Conservation (phyloP, 2,329 filamentous ascomycete genomes). For the Epicoccum sorghinum region DNA sequence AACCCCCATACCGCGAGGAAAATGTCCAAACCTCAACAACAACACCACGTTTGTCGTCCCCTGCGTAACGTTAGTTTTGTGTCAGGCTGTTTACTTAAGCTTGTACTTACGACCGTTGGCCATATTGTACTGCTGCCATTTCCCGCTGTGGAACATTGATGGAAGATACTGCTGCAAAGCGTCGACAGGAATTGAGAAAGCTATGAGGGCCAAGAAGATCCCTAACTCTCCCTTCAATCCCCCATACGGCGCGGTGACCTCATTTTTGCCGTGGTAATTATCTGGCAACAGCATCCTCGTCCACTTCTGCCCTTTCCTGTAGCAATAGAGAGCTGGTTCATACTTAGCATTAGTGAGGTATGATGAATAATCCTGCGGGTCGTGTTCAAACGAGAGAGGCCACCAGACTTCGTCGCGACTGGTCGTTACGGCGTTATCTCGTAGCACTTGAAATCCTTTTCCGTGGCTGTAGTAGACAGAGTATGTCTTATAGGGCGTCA, state of each 20-base stretch:
- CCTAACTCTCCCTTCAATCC: conserved; percentile 41
- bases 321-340: conserved; percentile 15
- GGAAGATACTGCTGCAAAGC: conserved; percentile 21
- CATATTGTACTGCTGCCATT: conserved; percentile 24
- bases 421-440: conserved; percentile 20
- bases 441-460: conserved; percentile 31
- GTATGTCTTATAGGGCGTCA: conserved; percentile 15
- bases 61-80: conserved; percentile 11
- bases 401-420: conserved; percentile 20
- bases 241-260: conserved; percentile 9
- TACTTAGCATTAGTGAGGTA: conserved; percentile 30
- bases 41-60: conserved; percentile 31
- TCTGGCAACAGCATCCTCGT: conserved; percentile 30
- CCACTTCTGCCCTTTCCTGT: conserved; percentile 23
- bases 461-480: conserved; percentile 31
- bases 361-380: conserved; percentile 19
- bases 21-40: conserved; percentile 32
- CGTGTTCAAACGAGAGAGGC: conserved; percentile 32
- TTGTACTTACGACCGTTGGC: not conserved
- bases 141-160: conserved; percentile 20
- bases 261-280: conserved; percentile 26
- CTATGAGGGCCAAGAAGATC: conserved; percentile 40
- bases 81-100: too few species aligned
- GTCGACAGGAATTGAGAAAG: conserved; percentile 27
- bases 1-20: not conserved